Evolutionary conservation across 1,284 basidiomycete species (phyloP), one percentile per base, ranked within the genome.

Genomic region (Abortiporus biennis): DNA sequence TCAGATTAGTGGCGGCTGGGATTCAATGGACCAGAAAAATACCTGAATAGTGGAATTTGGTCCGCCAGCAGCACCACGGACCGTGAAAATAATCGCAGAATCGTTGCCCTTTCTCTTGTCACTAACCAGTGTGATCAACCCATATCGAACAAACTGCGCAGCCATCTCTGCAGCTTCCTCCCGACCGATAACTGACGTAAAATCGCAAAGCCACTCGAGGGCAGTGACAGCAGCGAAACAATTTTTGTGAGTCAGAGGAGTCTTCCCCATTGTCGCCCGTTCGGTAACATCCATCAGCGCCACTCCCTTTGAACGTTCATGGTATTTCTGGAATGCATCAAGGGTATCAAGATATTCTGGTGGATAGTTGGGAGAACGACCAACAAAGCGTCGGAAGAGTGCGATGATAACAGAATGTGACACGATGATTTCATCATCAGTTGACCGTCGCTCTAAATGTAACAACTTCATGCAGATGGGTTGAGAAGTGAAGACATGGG

Each of bases 391-490:
- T 45, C 92, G 83, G 72, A 97, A 99, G 48, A 99, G 78, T 51
- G 94, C 88, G 29, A 92, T 92, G 63, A 99, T 85, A 48, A 98
- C 92, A 24, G 84, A 82, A 52, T 91, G 85, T 12, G 92, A 92
- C 53, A 98, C 87, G 57, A 97, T 93, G 57, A 99, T 92, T 69
- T 99, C 96, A 68, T 99, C 96, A 65, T 99, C 96, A 32, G 80
- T 72, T 3, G 85, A 78, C 38, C 93, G 80, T 42, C 96, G 78
- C 63, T 99, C 96, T 54, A 99, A 84, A 65, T 99, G 94, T 4
- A 99, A 79, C 6, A 99, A 78, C 66, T 98, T 97, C 78, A 98
- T 92, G 68, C 92, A 97, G 57, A 99, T 97, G 24, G 95, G 92
- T 59, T 98, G 94, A 0, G 87, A 79, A 6, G 83, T 80, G 61